Percentiles rank a stretch among this genome's conserved stretches.
Evolutionary conservation across 2,329 filamentous ascomycete genomes (phyloP).

Genomic region (Alternaria viburni): DNA sequence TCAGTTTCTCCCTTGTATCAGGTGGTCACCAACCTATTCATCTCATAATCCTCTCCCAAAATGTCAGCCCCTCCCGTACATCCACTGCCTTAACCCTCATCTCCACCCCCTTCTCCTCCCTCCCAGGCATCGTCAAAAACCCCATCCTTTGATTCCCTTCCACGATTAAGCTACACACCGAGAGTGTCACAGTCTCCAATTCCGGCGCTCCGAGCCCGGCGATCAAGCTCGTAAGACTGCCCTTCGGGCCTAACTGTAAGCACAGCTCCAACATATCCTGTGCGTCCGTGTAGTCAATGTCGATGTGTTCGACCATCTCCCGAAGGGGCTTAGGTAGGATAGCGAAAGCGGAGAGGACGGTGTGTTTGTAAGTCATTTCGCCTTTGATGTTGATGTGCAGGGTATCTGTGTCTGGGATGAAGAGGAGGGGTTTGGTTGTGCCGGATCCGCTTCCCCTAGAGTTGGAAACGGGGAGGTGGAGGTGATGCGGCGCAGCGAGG

Average conservation of each 20-base stretch:
- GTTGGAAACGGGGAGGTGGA: neutral
- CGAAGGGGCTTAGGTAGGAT: accelerated
- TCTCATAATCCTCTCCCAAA: neutral
- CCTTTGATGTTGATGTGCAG: neutral
- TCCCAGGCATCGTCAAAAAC: neutral
- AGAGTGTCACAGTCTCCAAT: neutral
- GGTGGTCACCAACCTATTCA: neutral
- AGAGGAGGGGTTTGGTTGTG: neutral
- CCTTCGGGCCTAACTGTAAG: neutral
- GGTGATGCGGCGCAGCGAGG: neutral
- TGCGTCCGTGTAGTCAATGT: neutral
- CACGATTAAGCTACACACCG: neutral
- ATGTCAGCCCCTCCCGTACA: neutral
- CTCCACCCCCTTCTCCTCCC: neutral
- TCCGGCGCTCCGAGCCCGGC: neutral
- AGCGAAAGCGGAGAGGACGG: neutral
- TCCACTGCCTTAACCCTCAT: neutral
- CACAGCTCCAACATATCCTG: neutral
- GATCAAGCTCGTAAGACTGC: neutral
- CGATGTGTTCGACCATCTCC: neutral
- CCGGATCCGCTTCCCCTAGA: neutral
- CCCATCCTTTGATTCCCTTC: neutral
- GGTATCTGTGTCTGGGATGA: neutral
- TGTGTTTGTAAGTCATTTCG: neutral
- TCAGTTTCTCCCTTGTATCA: neutral